Percentiles rank a stretch among this genome's conserved stretches.
Conservation (phyloP, 2,329 filamentous ascomycete genomes). For the Tolypocladium cylindrosporum region DNA sequence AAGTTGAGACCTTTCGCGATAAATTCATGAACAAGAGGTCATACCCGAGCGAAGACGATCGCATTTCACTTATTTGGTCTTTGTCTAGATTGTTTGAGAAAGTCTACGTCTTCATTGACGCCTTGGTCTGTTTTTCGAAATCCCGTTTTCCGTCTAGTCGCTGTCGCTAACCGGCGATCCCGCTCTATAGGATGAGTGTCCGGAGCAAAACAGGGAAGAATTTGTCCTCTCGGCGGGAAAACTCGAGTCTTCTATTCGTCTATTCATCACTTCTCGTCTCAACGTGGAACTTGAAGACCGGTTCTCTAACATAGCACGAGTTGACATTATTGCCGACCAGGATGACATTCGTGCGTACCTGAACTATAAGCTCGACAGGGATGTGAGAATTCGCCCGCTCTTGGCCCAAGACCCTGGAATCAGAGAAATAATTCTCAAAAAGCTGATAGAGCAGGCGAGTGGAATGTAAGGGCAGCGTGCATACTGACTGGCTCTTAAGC, state of each 20-base stretch:
- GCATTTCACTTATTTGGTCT: not conserved
- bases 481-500: no score
- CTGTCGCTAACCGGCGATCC: not conserved
- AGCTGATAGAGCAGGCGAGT: no score
- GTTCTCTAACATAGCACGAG: not conserved
- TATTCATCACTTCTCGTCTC: conserved; percentile 3
- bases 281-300: conserved; percentile 1
- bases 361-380: not conserved
- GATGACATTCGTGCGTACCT: conserved; percentile 4
- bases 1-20: conserved; percentile 3
- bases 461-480: no score
- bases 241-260: conserved; percentile 1
- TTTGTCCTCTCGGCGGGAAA: conserved; percentile 1
- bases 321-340: not conserved
- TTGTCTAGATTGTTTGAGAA: conserved; percentile 2
- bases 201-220: conserved; percentile 1
- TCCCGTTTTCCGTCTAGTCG: not conserved
- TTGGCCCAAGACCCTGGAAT: conserved; percentile 1
- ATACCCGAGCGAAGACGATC: conserved; percentile 2
- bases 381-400: conserved; percentile 1
- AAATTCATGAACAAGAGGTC: conserved; percentile 4
- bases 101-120: conserved; percentile 4
- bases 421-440: not conserved
- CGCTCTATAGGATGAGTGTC: conserved; percentile 4
- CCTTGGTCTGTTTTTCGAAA: no score